These are phyloP conservation scores for Bidens hawaiensis DNA, from an alignment of 140 eudicot species.

Conservation along the genomic window DNA sequence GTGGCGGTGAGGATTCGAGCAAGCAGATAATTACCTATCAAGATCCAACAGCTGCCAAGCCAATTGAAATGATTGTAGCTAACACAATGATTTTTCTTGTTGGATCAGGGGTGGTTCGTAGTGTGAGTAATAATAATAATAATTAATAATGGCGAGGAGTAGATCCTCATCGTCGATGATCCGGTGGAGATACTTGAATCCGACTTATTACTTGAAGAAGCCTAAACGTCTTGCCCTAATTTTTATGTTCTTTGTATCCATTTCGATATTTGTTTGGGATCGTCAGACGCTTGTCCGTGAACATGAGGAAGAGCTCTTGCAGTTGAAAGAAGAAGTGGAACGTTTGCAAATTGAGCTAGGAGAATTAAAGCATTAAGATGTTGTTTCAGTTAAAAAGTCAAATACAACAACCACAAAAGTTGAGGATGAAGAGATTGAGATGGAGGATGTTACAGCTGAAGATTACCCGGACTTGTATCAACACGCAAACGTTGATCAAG, in stretches of 20 bases:
- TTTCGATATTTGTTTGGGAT: constrained; percentile 80
- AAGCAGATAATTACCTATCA: too few relatives aligned
- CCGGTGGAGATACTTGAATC: constrained; percentile 76
- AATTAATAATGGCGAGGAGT: constrained; percentile 73
- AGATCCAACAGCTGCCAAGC: too few relatives aligned
- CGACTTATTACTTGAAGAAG: constrained; percentile 85
- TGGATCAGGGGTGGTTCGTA: too few relatives aligned
- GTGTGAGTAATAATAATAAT: too few relatives aligned
- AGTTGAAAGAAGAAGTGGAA: constrained; percentile 53
- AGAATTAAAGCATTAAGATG: constrained; percentile 30
- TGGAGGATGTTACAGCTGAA: constrained; percentile 32
- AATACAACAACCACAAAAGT: constrained; percentile 21
- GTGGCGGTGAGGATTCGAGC: too few relatives aligned
- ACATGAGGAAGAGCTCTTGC: constrained; percentile 82
- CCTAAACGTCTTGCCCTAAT: constrained; percentile 85
- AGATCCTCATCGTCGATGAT: constrained; percentile 55
- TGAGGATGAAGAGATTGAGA: constrained; percentile 26
- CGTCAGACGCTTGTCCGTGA: constrained; percentile 86
- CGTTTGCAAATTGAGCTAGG: constrained; percentile 52
- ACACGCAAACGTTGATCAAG: too few relatives aligned
- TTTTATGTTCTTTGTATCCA: constrained; percentile 54
- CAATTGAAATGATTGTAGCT: too few relatives aligned
- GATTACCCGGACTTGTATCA: too few relatives aligned
- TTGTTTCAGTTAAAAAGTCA: constrained; percentile 29
- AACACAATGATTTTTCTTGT: too few relatives aligned